Base-by-base conservation (phyloP, 2,329 filamentous ascomycete genomes). In the Tolypocladium ophioglossoides region DNA sequence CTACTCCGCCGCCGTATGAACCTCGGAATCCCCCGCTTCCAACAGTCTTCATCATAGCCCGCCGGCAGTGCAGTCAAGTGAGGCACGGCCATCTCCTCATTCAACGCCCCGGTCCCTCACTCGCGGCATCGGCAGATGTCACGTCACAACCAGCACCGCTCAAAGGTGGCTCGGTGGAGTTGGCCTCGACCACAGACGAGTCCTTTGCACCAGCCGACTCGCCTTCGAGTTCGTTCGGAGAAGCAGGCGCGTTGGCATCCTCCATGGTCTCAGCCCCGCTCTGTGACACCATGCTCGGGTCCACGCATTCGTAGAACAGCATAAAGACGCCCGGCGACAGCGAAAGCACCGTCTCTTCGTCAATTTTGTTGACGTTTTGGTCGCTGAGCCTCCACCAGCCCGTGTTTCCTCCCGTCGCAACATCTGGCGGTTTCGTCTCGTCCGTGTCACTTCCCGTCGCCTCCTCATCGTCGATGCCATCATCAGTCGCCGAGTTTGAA, bases 361-460 rank as follows among this genome's bases (percentile, higher is more conserved):
- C 80, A 27, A 91, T 86, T 59, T 81, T 77, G 57, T 77, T 82
- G 9, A 97, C 91, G 58, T 87, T 85, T 56, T 96, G 89, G 63
- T 97, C 92, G 67, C 92, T 97, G 32, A 97, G 77, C 18, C 88
- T 79, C 85, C 90, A 99, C 94, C 94, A 97, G 56, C 82, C 79
- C 59, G 79, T 74, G 16, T 74, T 53, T 37, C 51, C 24, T 35
- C 57, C 50, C 6, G 51, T 52, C 16, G 53, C 54, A 14, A 46
- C 47, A n/a, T 51, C 52, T 6, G 47, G 51, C 12, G 39, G 34
- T 38, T 57, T 38, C 27, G 52, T 50, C 5, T 55, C 59, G 20
- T 52, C 52, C 32, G 53, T 48, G 1, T 59, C 61, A 4, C 58
- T 56, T 32, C 46, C 46, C 8, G n/a, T n/a, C n/a, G 52, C 49